Conservation (phyloP, 176 grass and related monocot species). For the Cymbopogon citratus region DNA sequence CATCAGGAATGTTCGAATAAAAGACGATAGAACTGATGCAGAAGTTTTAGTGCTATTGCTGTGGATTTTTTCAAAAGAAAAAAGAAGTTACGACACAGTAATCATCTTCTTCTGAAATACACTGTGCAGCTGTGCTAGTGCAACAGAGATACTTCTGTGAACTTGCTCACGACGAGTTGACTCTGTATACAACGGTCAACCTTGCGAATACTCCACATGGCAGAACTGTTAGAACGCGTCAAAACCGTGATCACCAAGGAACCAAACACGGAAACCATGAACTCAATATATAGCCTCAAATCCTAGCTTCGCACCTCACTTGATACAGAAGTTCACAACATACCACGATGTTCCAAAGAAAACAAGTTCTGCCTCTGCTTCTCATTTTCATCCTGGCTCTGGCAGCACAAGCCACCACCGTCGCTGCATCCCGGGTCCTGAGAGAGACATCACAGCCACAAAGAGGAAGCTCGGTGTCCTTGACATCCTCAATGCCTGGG, state of each 20-base stretch:
- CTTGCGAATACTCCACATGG: neutral
- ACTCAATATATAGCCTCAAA: neutral
- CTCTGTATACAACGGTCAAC: neutral
- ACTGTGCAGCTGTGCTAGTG: neutral
- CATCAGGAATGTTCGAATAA: neutral
- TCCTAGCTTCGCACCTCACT: neutral
- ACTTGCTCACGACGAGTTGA: neutral
- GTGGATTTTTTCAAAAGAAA: neutral
- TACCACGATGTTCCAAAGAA: slow-evolving; percentile 2
- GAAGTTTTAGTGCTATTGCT: neutral
- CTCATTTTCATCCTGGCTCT: slow-evolving; percentile 34
- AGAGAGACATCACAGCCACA: neutral
- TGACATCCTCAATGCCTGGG: slow-evolving; percentile 8
- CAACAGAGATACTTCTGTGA: neutral
- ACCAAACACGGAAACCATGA: neutral
- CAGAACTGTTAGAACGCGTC: slow-evolving; percentile 4
- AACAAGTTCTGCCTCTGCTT: neutral
- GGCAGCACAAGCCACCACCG: neutral
- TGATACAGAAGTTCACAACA: neutral
- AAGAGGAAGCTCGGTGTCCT: neutral
- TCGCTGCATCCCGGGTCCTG: slow-evolving; percentile 27
- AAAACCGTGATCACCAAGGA: slow-evolving; percentile 12
- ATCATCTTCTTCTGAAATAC: neutral
- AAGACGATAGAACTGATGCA: neutral
- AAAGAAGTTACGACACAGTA: neutral